phyloP scores from a whole-genome alignment of 495 filamentous ascomycete species.

The Acidomyces sp. region DNA sequence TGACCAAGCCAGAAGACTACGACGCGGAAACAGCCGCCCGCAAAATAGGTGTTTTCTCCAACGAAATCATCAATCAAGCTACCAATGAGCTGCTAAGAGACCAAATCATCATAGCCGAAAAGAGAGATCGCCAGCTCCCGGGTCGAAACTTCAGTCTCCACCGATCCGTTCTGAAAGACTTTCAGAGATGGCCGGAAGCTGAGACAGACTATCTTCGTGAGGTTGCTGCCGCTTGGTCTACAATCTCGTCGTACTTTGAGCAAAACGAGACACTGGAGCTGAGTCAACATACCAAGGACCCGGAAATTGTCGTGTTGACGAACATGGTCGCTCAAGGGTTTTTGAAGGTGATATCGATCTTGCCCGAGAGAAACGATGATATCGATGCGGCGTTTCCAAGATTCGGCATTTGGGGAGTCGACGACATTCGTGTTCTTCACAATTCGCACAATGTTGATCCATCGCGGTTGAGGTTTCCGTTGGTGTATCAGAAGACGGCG shows the following conservation, averaged over 20 bases:
- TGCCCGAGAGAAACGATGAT: conserved; percentile 43
- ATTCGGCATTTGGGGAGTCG: conserved; percentile 45
- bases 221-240: conserved; percentile 31
- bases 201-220: conserved; percentile 28
- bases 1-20: conserved; percentile 41
- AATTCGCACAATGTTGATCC: conserved; percentile 1
- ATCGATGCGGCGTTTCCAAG: conserved; percentile 17
- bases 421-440: conserved; percentile 1
- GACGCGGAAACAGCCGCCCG: conserved; percentile 30
- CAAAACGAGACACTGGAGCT: conserved; percentile 26
- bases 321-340: conserved; percentile 52
- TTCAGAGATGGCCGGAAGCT: conserved; percentile 23
- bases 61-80: conserved; percentile 39
- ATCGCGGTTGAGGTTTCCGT: conserved; percentile 1
- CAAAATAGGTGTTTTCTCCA: conserved; percentile 32
- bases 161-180: conserved; percentile 17
- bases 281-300: conserved; percentile 38
- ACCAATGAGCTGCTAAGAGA: conserved; percentile 44
- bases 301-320: conserved; percentile 53
- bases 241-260: conserved; percentile 28
- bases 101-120: conserved; percentile 46
- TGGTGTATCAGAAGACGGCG: conserved; percentile 15
- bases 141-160: conserved; percentile 33
- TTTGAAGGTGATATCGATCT: conserved; percentile 40
- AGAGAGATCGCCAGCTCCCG: conserved; percentile 39